Percentiles rank a stretch among this genome's conserved stretches.
These are phyloP conservation scores for Tricholoma sp. DNA, from an alignment of 768 basidiomycete genomes.

Conservation along the genomic window DNA sequence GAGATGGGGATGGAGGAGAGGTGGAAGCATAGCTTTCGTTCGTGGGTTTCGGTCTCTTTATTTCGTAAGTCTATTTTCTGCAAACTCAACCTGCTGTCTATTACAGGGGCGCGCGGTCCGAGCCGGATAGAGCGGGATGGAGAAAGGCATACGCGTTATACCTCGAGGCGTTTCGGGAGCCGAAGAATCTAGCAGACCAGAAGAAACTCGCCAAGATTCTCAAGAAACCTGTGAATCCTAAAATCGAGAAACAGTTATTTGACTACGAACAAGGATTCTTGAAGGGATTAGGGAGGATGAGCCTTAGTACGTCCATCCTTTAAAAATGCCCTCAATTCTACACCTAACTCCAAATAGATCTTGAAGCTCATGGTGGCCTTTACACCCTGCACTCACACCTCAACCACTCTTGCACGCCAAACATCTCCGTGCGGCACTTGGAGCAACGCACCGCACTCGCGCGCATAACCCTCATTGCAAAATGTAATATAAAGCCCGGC, in stretches of 20 bases:
- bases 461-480: conserved; percentile 73
- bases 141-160: conserved; percentile 56
- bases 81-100: background rate
- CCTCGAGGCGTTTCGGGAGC: conserved; percentile 59
- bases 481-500: conserved; percentile 54
- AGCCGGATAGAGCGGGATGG: conserved; percentile 68
- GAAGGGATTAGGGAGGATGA: conserved; percentile 70
- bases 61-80: background rate
- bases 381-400: conserved; percentile 84
- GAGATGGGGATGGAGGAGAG: conserved; percentile 74
- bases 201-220: conserved; percentile 57
- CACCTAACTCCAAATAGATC: conserved; percentile 52
- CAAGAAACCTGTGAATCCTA: conserved; percentile 40
- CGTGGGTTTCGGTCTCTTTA: conserved; percentile 24
- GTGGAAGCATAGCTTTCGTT: conserved; percentile 44
- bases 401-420: conserved; percentile 83
- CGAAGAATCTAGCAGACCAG: conserved; percentile 41
- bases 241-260: conserved; percentile 58
- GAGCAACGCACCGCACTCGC: conserved; percentile 64
- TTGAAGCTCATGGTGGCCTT: conserved; percentile 83
- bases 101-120: conserved; percentile 20
- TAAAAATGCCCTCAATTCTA: background rate
- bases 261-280: conserved; percentile 69
- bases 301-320: conserved; percentile 54
- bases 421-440: conserved; percentile 72